Evolutionary conservation across 164 flowering plant species (phyloP), one percentile per base, ranked within the genome.

Genomic region (Stephania cephalantha): DNA sequence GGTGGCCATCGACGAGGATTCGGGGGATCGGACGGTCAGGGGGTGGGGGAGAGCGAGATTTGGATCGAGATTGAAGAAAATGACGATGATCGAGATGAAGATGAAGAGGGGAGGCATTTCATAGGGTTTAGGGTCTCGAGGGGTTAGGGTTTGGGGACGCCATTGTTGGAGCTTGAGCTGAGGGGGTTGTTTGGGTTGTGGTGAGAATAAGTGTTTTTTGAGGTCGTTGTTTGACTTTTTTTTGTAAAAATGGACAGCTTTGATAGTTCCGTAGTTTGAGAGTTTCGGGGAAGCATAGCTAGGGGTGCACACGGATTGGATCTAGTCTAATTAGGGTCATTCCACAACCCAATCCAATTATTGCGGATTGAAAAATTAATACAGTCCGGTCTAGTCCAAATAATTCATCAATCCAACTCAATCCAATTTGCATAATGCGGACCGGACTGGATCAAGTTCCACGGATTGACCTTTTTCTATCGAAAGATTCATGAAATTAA

Each of bases 1-100:
- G 46, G 3, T 75, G 8, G 30, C 72, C 65, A 20, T 66, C 73
- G 44, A 73, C 78, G 31, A 75, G 77, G 9, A 15, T 81, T 65
- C 76, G n/a, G 9, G 15, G 46, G 45, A 78, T 15, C 6, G 25
- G 18, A 18, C 48, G 11, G 42, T 22, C 35, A 53, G 58, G 42
- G 68, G 45, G 75, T 25, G 25, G 25, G 25, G 25, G 25, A 25
- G 25, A 25, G 25, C 25, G 25, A 25, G 25, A 25, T 25, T 25
- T 25, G 25, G 25, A 25, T 25, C 25, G 25, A 25, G 25, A 25
- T 25, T 25, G 25, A 25, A 25, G 25, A 25, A 25, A 80, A 75
- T 74, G 67, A 74, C n/a, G 50, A 18, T 12, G 30, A 46, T n/a
- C 50, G 46, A 74, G 20, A 75, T 78, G 53, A 50, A 50, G 77